Percentiles rank a stretch among this genome's conserved stretches.
Conservation (phyloP, 2,329 filamentous ascomycete species). For the Grosmannia huntii region DNA sequence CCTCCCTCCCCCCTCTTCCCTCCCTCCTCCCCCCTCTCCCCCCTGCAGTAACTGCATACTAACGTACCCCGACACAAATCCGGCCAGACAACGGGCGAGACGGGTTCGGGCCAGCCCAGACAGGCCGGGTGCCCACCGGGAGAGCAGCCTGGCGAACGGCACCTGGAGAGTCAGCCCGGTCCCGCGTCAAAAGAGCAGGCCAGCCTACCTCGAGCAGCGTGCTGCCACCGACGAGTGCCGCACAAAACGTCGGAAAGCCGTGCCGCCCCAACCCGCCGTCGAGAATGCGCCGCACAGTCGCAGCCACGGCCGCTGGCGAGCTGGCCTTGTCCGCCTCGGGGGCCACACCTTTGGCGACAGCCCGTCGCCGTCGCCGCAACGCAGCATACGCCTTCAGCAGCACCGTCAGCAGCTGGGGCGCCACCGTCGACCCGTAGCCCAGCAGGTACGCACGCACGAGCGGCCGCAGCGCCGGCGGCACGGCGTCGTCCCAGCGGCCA, state of each 20-base stretch:
- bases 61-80: slow-evolving; percentile 45
- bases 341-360: slow-evolving; percentile 11
- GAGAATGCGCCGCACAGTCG: slow-evolving; percentile 28
- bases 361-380: slow-evolving; percentile 15
- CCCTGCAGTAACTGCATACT: slow-evolving; percentile 42
- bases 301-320: slow-evolving; percentile 4
- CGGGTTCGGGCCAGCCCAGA: slow-evolving; percentile 24
- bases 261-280: slow-evolving; percentile 38
- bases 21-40: no score
- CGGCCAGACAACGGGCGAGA: slow-evolving; percentile 41
- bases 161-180: slow-evolving; percentile 10
- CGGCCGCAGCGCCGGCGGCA: slow-evolving; percentile 41
- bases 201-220: slow-evolving; percentile 42
- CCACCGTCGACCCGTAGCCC: slow-evolving; percentile 47
- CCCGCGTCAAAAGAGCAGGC: neutral
- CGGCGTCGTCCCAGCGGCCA: slow-evolving; percentile 15
- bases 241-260: slow-evolving; percentile 51
- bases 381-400: slow-evolving; percentile 32
- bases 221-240: slow-evolving; percentile 44
- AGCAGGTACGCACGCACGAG: slow-evolving; percentile 46
- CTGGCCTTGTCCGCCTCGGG: slow-evolving; percentile 9
- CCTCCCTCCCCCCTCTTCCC: neutral
- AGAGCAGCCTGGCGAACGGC: slow-evolving; percentile 19
- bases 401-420: slow-evolving; percentile 41
- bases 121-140: slow-evolving; percentile 13